Base-by-base conservation (phyloP, 108 stramenopile species). In the Pseudonitzschia pungens region DNA sequence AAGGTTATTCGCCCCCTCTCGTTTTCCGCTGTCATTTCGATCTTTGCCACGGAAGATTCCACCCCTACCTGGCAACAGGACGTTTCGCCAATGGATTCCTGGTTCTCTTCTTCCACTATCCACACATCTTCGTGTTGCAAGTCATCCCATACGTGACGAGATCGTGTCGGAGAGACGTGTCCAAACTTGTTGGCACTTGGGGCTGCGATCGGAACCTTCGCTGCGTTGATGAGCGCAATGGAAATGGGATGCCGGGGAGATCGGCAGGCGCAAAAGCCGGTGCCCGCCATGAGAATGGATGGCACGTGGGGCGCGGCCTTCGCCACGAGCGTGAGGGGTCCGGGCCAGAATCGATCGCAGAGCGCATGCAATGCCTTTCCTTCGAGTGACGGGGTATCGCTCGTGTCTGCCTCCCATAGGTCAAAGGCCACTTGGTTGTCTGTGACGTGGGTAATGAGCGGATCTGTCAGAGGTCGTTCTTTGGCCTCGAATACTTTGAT, bases 161-260 rank as follows among this genome's bases (percentile, higher is more conserved):
- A 95, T 29, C 74, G 52, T 4, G 99, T 99, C 42, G 99, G 98
- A 29, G 91, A 92, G 10, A 98, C 96, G 65, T 98, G 98, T 21
- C 96, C 98, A 80, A 99, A 99, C 53, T 97, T 92, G 70, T 99
- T 99, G 18, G 99, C 99, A 71, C 88, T 90, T 14, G 99, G 99
- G 24, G 99, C 99, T 4, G 98, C 98, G 57, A 99, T 95, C 26
- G 99, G 99, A 50, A 97, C 91, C 43, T 78, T 42, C 8, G 94
- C 91, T 16, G 77, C 83, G 27, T 72, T 72, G 40, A 99, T 81
- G 41, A 99, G 75, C 4, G 84, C 82, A 40, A 84, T 75, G 20
- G 99, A 96, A 12, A 97, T 67, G 2, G 88, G 83, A 71, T 99
- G 98, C 27, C 86, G 84, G 7, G 99, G 99, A 52, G 91, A 89